A percentile compares a stretch with the other conserved stretches of the same genome.
Evolutionary conservation across 768 basidiomycete species (phyloP).

Genomic region (Phylloporus sp.): DNA sequence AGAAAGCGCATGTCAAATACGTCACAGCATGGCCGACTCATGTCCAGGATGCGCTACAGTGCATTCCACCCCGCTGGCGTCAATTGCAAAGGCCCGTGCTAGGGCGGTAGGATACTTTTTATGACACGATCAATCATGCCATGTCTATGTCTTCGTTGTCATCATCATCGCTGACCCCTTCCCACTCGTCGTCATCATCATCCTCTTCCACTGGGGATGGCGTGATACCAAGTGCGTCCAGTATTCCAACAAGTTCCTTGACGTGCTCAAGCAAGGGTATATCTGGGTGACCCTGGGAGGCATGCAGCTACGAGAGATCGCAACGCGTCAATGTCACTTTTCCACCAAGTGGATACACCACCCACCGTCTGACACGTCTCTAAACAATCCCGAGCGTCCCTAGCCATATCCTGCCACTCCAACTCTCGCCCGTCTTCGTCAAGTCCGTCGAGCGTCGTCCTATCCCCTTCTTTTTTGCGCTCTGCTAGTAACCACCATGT

Average conservation of each 20-base stretch:
- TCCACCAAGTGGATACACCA: slow-evolving; percentile 3
- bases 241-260: slow-evolving; percentile 61
- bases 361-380: slow-evolving; percentile 77
- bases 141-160: slow-evolving; percentile 54
- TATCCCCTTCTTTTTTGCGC: slow-evolving; percentile 54
- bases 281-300: slow-evolving; percentile 70
- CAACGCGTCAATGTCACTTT: not conserved
- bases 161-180: slow-evolving; percentile 56
- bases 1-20: no score
- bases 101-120: slow-evolving; percentile 10
- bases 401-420: slow-evolving; percentile 73
- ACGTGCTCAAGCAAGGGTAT: slow-evolving; percentile 70
- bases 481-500: slow-evolving; percentile 82
- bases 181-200: slow-evolving; percentile 48
- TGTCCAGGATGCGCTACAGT: no score
- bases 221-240: slow-evolving; percentile 64
- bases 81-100: no score
- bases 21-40: no score
- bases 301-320: slow-evolving; percentile 49
- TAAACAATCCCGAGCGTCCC: slow-evolving; percentile 73
- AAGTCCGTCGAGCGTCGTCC: slow-evolving; percentile 37
- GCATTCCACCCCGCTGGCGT: no score
- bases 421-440: slow-evolving; percentile 36
- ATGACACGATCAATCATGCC: slow-evolving; percentile 29
- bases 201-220: slow-evolving; percentile 48